Evolutionary conservation across 352 stramenopile species (phyloP).

Genomic region (Phytophthora aleatoria): DNA sequence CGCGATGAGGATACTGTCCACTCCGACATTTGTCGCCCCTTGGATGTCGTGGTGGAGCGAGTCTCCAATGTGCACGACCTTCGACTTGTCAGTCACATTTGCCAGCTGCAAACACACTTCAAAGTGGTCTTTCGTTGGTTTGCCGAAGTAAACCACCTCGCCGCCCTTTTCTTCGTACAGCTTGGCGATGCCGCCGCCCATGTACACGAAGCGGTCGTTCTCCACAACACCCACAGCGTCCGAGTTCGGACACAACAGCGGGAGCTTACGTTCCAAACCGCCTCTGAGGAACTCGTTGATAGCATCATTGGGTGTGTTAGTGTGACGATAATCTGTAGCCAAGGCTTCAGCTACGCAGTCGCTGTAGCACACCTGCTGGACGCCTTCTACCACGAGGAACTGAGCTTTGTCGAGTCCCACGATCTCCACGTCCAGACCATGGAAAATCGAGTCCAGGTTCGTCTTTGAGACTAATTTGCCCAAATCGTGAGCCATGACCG

Average conservation of each 20-base stretch:
- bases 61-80: slow-evolving; percentile 69
- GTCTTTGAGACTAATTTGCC: slow-evolving; percentile 31
- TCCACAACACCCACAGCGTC: slow-evolving; percentile 79
- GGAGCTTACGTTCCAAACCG: slow-evolving; percentile 56
- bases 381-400: slow-evolving; percentile 64
- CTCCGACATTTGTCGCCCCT: slow-evolving; percentile 48
- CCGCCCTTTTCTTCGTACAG: slow-evolving; percentile 81
- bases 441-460: slow-evolving; percentile 51
- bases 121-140: slow-evolving; percentile 82
- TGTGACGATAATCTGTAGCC: slow-evolving; percentile 49
- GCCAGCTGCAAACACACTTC: slow-evolving; percentile 56
- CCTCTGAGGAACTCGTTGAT: slow-evolving; percentile 52
- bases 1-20: slow-evolving; percentile 65
- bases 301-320: slow-evolving; percentile 40
- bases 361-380: slow-evolving; percentile 57
- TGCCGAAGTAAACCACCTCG: slow-evolving; percentile 79
- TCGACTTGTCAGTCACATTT: slow-evolving; percentile 28
- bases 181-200: slow-evolving; percentile 80
- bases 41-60: slow-evolving; percentile 72
- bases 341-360: slow-evolving; percentile 31
- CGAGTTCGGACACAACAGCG: slow-evolving; percentile 88
- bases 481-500: slow-evolving; percentile 46
- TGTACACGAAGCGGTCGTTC: slow-evolving; percentile 59
- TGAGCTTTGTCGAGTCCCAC: slow-evolving; percentile 45
- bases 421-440: slow-evolving; percentile 50